Conservation (phyloP, 2,329 filamentous ascomycete genomes). For the Alternaria longipes region DNA sequence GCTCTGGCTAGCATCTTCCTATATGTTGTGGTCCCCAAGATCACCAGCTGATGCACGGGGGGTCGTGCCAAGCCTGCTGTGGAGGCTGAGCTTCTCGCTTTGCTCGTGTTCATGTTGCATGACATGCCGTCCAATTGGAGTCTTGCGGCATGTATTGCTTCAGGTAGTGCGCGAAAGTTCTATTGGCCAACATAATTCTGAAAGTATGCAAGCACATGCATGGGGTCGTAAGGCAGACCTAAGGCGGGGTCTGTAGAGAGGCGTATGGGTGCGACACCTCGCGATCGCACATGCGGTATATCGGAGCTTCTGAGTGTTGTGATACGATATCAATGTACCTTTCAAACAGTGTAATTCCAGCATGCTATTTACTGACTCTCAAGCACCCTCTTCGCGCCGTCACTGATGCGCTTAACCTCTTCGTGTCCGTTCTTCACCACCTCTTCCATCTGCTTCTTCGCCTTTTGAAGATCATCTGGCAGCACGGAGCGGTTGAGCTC, state of each 20-base stretch:
- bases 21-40: background rate
- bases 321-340: background rate
- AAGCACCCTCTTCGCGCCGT: slow-evolving; percentile 59
- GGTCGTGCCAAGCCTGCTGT: slow-evolving; percentile 22
- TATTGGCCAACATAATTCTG: background rate
- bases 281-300: background rate
- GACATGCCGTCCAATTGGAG: background rate
- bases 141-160: background rate
- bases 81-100: slow-evolving; percentile 28
- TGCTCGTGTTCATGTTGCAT: slow-evolving; percentile 20
- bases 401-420: slow-evolving; percentile 60
- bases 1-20: background rate
- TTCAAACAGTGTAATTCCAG: background rate
- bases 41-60: background rate
- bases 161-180: background rate
- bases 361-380: slow-evolving; percentile 40
- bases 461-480: slow-evolving; percentile 61
- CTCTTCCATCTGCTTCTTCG: slow-evolving; percentile 60
- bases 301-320: background rate
- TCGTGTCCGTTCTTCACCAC: slow-evolving; percentile 58
- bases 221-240: background rate
- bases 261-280: background rate
- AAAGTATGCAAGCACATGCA: background rate
- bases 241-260: background rate
- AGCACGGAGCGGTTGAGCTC: slow-evolving; percentile 54